Percentiles rank a stretch among this genome's conserved stretches.
Conservation (phyloP, 2,329 filamentous ascomycete species). For the Ophiostoma australiae region DNA sequence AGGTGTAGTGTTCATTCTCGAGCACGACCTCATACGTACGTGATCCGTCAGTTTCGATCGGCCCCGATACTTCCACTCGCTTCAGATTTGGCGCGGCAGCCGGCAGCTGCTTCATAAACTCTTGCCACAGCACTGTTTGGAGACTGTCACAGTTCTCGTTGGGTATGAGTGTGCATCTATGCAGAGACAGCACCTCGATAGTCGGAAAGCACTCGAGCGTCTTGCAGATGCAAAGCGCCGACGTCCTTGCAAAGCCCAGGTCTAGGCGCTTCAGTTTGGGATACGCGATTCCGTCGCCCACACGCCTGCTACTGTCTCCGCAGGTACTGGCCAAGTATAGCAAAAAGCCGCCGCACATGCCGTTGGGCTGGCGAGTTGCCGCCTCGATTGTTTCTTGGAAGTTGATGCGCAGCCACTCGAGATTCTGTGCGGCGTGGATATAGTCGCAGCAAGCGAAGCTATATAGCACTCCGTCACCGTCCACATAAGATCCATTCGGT, state of each 20-base stretch:
- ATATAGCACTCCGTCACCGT: too few species aligned
- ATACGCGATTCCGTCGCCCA: background rate
- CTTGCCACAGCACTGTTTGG: background rate
- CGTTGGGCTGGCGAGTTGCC: too few species aligned
- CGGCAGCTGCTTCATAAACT: background rate
- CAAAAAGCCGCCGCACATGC: background rate
- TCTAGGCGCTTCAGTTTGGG: background rate
- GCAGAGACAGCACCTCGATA: background rate
- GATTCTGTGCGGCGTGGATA: constrained; percentile 33
- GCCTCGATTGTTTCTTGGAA: constrained; percentile 30
- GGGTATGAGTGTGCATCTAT: background rate
- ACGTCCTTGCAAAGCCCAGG: background rate
- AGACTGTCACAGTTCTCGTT: too few species aligned
- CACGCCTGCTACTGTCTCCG: background rate
- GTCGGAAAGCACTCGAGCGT: background rate
- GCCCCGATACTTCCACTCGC: background rate
- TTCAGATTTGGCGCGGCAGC: background rate
- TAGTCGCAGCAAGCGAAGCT: background rate
- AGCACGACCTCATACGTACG: background rate
- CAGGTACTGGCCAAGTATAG: background rate
- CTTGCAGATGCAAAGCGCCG: background rate
- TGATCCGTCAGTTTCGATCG: background rate
- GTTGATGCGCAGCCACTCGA: constrained; percentile 53
- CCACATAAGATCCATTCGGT: background rate
- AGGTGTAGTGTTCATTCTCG: background rate